Conservation (phyloP, 169 alveolate species). For the Plasmodium blacklocki region DNA sequence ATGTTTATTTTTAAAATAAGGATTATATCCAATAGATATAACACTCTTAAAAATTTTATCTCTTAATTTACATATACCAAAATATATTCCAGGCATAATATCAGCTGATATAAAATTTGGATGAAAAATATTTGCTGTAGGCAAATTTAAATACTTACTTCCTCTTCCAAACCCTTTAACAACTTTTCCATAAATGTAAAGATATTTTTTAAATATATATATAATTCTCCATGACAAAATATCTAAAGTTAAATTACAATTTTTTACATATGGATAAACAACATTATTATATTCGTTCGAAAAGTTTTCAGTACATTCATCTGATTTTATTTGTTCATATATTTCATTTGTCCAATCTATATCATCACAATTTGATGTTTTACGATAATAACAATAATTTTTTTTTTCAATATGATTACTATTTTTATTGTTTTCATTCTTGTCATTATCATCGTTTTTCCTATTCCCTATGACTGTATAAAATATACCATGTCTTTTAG, state of each 20-base stretch:
- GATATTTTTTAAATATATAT: slow-evolving; percentile 54
- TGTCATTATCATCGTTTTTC: slow-evolving; percentile 24
- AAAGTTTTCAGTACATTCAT: slow-evolving; percentile 2
- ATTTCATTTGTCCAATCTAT: slow-evolving; percentile 7
- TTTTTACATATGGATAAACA: slow-evolving; percentile 57
- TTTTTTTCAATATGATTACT: background rate
- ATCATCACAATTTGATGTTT: background rate
- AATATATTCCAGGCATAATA: slow-evolving; percentile 75
- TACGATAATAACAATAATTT: background rate
- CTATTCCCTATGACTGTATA: slow-evolving; percentile 28
- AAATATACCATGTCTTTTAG: slow-evolving; percentile 41
- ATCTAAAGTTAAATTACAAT: slow-evolving; percentile 69
- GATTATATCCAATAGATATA: slow-evolving; percentile 70
- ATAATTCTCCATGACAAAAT: slow-evolving; percentile 69
- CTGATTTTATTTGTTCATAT: background rate
- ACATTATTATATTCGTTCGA: slow-evolving; percentile 62
- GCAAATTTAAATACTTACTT: slow-evolving; percentile 63
- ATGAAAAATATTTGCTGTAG: slow-evolving; percentile 61
- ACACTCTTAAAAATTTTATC: slow-evolving; percentile 63
- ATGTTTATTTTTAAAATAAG: slow-evolving; percentile 65
- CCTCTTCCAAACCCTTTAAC: slow-evolving; percentile 76
- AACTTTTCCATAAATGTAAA: slow-evolving; percentile 56
- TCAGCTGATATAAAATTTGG: slow-evolving; percentile 41
- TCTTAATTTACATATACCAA: slow-evolving; percentile 57
- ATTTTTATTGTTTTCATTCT: background rate